Evolutionary conservation across 768 basidiomycete genomes (phyloP).

Genomic region (Kwoniella dendrophila): DNA sequence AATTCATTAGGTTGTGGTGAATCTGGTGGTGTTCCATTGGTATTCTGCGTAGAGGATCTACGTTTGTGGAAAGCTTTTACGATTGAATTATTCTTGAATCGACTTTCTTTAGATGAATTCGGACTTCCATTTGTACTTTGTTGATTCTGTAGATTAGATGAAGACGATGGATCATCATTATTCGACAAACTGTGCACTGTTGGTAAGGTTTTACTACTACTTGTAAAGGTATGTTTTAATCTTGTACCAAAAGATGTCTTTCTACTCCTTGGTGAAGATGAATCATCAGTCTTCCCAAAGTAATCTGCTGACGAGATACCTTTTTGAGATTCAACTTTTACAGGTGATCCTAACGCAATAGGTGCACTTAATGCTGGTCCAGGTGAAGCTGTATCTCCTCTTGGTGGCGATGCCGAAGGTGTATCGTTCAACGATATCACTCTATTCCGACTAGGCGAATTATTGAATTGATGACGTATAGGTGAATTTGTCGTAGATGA

Average conservation of each 20-base stretch:
- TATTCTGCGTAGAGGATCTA: slow-evolving; percentile 14
- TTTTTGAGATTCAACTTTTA: slow-evolving; percentile 10
- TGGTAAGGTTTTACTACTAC: background rate
- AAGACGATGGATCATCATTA: slow-evolving; percentile 2
- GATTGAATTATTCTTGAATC: slow-evolving; percentile 25
- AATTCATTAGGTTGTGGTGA: slow-evolving; percentile 16
- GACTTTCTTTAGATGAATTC: slow-evolving; percentile 15
- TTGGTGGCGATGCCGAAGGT: too few relatives aligned
- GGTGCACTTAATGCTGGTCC: slow-evolving; percentile 15
- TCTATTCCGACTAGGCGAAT: slow-evolving; percentile 3
- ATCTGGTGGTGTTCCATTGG: slow-evolving; percentile 10
- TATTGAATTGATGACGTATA: background rate
- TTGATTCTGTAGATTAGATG: background rate
- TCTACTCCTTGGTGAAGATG: slow-evolving; percentile 8
- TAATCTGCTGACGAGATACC: slow-evolving; percentile 25
- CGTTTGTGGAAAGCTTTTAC: slow-evolving; percentile 25
- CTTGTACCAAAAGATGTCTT: slow-evolving; percentile 22
- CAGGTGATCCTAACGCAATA: slow-evolving; percentile 14
- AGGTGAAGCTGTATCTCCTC: slow-evolving; percentile 5
- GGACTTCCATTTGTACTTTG: slow-evolving; percentile 5
- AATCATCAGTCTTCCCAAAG: slow-evolving; percentile 19
- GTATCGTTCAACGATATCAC: slow-evolving; percentile 8
- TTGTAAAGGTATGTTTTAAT: slow-evolving; percentile 19
- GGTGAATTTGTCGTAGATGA: background rate
- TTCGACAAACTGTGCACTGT: background rate